phyloP scores from a whole-genome alignment of 257 asterid genomes.

The Solanum corneliomulleri region DNA sequence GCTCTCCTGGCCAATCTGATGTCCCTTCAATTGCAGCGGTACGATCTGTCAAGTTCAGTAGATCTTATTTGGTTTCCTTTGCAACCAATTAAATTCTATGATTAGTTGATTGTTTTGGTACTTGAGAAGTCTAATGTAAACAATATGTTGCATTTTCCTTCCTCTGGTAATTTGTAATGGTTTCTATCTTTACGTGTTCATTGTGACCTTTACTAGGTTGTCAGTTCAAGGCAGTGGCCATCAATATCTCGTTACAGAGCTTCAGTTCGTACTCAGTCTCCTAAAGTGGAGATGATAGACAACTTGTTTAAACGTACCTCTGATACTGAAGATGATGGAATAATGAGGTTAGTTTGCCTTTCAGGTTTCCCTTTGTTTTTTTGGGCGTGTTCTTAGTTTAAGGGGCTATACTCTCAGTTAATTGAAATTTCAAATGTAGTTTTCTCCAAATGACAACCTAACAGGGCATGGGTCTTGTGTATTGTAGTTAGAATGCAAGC shows the following conservation, averaged over 20 bases:
- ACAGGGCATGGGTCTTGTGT: background rate
- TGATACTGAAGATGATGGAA: slow-evolving; percentile 76
- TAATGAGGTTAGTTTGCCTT: slow-evolving; percentile 39
- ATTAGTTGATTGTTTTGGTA: background rate
- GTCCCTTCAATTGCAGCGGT: slow-evolving; percentile 95
- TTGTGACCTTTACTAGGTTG: slow-evolving; percentile 39
- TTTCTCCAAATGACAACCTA: background rate
- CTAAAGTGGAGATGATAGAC: slow-evolving; percentile 83
- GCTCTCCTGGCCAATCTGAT: slow-evolving; percentile 96
- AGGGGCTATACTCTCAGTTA: background rate
- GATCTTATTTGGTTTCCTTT: background rate
- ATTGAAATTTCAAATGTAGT: background rate
- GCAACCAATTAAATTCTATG: background rate
- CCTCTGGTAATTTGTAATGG: background rate
- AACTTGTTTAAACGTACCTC: slow-evolving; percentile 56
- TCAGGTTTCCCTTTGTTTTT: background rate
- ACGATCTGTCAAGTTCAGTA: background rate
- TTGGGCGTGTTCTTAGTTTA: background rate
- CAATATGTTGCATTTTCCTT: background rate
- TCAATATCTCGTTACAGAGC: slow-evolving; percentile 76
- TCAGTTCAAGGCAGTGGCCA: slow-evolving; percentile 96
- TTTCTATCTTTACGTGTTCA: background rate
- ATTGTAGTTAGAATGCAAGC: background rate
- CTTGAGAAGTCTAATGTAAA: background rate
- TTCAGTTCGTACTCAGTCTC: slow-evolving; percentile 86